Percentiles rank a stretch among this genome's conserved stretches.
These are phyloP conservation scores for Vaccinium macrocarpon DNA, from an alignment of 148 eudicot species.

Conservation along the genomic window DNA sequence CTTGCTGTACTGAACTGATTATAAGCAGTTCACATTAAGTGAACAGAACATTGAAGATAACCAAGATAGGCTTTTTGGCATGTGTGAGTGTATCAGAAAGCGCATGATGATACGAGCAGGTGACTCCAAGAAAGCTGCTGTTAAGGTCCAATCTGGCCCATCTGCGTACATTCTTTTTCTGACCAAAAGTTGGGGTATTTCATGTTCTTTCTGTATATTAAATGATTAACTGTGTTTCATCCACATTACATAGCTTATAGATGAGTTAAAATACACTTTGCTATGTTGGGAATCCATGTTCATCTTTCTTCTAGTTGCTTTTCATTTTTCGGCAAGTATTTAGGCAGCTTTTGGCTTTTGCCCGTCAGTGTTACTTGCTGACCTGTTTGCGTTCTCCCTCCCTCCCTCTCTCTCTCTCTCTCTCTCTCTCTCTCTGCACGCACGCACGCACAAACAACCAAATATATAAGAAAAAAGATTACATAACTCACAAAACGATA, in stretches of 20 bases:
- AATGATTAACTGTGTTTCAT: not conserved
- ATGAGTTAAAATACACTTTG: not conserved
- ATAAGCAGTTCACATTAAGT: not conserved
- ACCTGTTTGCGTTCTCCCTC: not conserved
- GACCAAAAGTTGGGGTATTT: not conserved
- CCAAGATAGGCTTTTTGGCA: not conserved
- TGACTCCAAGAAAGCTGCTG: not conserved
- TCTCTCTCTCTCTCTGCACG: not conserved
- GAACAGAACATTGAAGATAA: not conserved
- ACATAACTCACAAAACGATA: not conserved
- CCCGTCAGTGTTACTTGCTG: not conserved
- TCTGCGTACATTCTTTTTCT: not conserved
- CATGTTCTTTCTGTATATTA: not conserved
- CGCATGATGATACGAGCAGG: not conserved
- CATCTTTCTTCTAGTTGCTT: not conserved
- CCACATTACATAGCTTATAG: not conserved
- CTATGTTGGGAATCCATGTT: not conserved
- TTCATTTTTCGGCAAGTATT: not conserved
- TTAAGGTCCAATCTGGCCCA: slow-evolving; percentile 1
- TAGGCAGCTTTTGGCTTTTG: slow-evolving; percentile 1
- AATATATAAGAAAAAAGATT: not conserved
- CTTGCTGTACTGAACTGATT: not conserved
- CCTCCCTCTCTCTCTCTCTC: no score
- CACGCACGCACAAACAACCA: not conserved
- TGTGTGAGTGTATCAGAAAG: not conserved